Percentiles rank a stretch among this genome's conserved stretches.
Conservation (phyloP, 805 yeast species). For the Nakazawaea wyomingensis region DNA sequence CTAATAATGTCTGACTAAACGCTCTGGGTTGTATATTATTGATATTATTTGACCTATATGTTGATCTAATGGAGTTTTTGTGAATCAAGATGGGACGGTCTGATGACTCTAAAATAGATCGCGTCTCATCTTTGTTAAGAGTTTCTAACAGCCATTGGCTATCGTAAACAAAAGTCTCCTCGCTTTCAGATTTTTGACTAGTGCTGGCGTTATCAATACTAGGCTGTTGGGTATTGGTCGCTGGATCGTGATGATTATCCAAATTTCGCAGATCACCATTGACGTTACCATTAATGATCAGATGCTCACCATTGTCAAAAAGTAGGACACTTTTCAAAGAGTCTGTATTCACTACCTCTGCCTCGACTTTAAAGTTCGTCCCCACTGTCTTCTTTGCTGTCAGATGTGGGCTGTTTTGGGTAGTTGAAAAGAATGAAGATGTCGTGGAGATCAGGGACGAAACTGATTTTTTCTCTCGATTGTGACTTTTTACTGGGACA, state of each 20-base stretch:
- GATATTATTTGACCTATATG: background rate
- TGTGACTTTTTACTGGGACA: background rate
- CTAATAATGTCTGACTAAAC: conserved; percentile 10
- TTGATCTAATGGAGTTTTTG: conserved; percentile 10
- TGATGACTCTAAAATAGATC: background rate
- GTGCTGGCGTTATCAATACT: background rate
- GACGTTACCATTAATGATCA: background rate
- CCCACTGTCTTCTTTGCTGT: background rate
- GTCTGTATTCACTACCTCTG: conserved; percentile 11
- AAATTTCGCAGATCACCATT: background rate
- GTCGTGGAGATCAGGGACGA: conserved; percentile 3
- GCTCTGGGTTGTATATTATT: conserved; percentile 9
- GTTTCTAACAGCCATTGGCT: background rate
- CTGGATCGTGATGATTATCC: background rate
- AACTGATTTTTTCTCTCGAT: background rate
- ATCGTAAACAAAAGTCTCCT: conserved; percentile 13
- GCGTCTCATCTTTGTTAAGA: background rate
- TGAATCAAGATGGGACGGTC: conserved; percentile 12
- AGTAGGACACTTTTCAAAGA: conserved; percentile 2
- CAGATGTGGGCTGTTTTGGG: background rate
- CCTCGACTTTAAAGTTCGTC: conserved; percentile 12
- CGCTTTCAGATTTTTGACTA: conserved; percentile 6
- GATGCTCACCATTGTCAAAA: conserved; percentile 8
- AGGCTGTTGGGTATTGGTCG: background rate
- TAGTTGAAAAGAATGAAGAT: background rate